Evolutionary conservation across 2,329 filamentous ascomycete genomes (phyloP).

Genomic region (Pseudogymnoascus sp.): DNA sequence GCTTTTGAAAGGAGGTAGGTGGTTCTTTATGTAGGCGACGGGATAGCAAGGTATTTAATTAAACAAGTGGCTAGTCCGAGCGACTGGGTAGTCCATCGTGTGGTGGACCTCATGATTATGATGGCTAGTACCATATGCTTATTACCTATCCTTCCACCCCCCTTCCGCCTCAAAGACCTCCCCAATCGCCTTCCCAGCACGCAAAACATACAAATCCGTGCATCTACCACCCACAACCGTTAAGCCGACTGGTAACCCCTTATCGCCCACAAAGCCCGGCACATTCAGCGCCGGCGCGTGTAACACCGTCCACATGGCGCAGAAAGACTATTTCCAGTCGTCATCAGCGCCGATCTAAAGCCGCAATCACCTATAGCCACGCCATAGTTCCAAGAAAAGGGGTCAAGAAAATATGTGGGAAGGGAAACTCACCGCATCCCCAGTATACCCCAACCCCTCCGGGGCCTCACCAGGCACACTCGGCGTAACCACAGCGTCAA

Average conservation of each 20-base stretch:
- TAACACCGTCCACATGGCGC: slow-evolving; percentile 32
- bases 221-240: slow-evolving; percentile 43
- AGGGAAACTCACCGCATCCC: slow-evolving; percentile 38
- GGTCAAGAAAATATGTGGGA: neutral
- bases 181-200: slow-evolving; percentile 35
- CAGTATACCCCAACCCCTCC: slow-evolving; percentile 43
- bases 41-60: too few species aligned
- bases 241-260: slow-evolving; percentile 52
- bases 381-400: neutral
- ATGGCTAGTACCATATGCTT: too few species aligned
- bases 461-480: slow-evolving; percentile 55
- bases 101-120: too few species aligned
- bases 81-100: too few species aligned
- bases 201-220: slow-evolving; percentile 35
- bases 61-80: too few species aligned
- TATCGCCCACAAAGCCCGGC: slow-evolving; percentile 50
- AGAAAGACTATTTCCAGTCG: slow-evolving; percentile 20
- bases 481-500: slow-evolving; percentile 49
- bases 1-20: too few species aligned
- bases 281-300: slow-evolving; percentile 58
- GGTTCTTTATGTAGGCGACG: too few species aligned
- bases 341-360: neutral
- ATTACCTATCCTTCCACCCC: slow-evolving; percentile 27
- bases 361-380: neutral
- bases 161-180: slow-evolving; percentile 34